Evolutionary conservation across 148 eudicot genomes (phyloP).

Genomic region (Rhododendron griersonianum): DNA sequence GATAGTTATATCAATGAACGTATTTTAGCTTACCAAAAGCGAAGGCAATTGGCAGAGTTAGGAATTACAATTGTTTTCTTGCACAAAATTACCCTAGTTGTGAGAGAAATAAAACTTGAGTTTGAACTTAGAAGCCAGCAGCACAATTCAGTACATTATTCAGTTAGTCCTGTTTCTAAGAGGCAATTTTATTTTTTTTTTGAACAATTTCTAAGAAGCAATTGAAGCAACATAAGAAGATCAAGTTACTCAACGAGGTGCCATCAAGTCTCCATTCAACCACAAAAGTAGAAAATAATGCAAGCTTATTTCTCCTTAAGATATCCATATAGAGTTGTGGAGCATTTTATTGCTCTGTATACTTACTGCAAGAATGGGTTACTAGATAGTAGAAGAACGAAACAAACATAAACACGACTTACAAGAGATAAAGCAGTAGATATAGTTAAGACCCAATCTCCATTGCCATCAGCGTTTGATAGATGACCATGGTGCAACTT

Average conservation of each 20-base stretch:
- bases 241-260: not conserved
- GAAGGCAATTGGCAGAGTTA: not conserved
- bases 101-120: not conserved
- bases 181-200: not conserved
- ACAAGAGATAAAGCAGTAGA: conserved; percentile 86
- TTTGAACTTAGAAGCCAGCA: not conserved
- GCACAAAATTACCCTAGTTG: not conserved
- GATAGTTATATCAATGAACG: not conserved
- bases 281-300: not conserved
- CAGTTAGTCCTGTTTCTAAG: not conserved
- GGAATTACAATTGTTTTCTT: not conserved
- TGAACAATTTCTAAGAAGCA: not conserved
- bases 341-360: not conserved
- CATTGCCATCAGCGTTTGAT: conserved; percentile 93
- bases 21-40: not conserved
- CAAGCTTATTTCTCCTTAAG: not conserved
- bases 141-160: not conserved
- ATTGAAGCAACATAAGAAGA: not conserved
- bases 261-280: not conserved
- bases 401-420: conserved; percentile 28
- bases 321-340: not conserved
- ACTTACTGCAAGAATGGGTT: not conserved
- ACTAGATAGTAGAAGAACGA: not conserved
- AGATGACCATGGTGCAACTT: conserved; percentile 90
- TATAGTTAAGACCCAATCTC: conserved; percentile 98